Evolutionary conservation across 345 rosid species (phyloP).

Genomic region (Citrus medica): DNA sequence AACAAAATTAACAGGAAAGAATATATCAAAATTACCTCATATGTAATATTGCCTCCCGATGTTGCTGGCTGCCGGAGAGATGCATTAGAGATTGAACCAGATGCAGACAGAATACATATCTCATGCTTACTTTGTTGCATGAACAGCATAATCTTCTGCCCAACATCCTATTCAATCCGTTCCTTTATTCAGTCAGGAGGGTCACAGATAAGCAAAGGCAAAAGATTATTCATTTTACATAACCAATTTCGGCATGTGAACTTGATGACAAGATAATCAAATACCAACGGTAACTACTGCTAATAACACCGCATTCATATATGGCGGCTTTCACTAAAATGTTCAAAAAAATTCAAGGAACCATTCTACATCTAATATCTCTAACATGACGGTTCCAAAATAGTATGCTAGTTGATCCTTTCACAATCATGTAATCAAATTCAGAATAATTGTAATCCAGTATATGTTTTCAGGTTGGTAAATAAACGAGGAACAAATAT

Average conservation of each 20-base stretch:
- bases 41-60: constrained; percentile 75
- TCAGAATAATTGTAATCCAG: neutral
- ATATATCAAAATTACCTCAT: constrained; percentile 52
- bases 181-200: constrained; percentile 18
- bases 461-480: neutral
- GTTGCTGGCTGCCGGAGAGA: constrained; percentile 77
- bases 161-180: constrained; percentile 64
- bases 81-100: constrained; percentile 76
- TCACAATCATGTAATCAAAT: constrained; percentile 4
- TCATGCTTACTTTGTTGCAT: constrained; percentile 81
- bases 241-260: neutral
- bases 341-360: neutral
- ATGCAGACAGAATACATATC: constrained; percentile 81
- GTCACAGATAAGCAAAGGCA: constrained; percentile 10
- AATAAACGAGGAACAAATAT: neutral
- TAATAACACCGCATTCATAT: neutral
- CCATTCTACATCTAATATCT: neutral
- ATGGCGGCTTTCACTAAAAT: neutral
- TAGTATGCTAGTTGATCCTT: neutral
- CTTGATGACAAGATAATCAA: neutral
- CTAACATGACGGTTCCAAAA: neutral
- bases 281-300: neutral
- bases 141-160: constrained; percentile 63
- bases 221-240: neutral
- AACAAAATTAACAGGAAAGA: neutral